Evolutionary conservation across 331 rosid species (phyloP), one percentile per base, ranked within the genome.

Genomic region (Ulmus americana): DNA sequence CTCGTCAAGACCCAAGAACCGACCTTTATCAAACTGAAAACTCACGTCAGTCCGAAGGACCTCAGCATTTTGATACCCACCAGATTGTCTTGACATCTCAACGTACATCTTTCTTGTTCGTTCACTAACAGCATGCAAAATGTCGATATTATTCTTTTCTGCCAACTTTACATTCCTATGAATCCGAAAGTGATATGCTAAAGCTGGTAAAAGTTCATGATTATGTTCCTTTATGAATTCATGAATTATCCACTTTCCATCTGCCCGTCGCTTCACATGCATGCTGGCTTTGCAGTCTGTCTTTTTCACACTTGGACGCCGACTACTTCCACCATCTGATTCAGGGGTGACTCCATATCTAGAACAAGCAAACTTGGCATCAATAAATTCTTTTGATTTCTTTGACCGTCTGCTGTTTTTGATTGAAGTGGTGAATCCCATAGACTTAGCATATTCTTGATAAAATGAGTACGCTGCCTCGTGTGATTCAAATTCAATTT

Each of bases 61-160:
- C 50, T 76, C 74, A 51, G 38, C 47, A 67, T 49, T 59, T 71
- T 62, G 71, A 42, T 63, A 54, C 40, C 78, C 74, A 1, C 82
- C 78, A 8, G 80, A 67, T 54, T 81, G 63, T 64, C 81, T 78
- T 5, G 85, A 77, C 85, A 81, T 81, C 66, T 81, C 85, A 15
- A 74, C 85, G 55, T 77, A 81, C 80, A 81, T 81, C 80, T 78
- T 81, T 28, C 82, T 72, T 6, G 85, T 81, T 44, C 85, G 66
- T 70, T 81, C 85, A 67, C 85, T 81, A 61, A 81, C 85, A 43
- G 85, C 85, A 55, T 81, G 82, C 79, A 83, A 74, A 61, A 83
- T 83, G 73, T 79, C 87, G n/a, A 83, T 77, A 61, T 79, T 83
- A 65, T 79, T 83, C 82, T 83, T 83, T 65, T 83, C 87, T 51